phyloP scores from a whole-genome alignment of 371 early-diverging fungal species.

The Rhizopus stolonifer region DNA sequence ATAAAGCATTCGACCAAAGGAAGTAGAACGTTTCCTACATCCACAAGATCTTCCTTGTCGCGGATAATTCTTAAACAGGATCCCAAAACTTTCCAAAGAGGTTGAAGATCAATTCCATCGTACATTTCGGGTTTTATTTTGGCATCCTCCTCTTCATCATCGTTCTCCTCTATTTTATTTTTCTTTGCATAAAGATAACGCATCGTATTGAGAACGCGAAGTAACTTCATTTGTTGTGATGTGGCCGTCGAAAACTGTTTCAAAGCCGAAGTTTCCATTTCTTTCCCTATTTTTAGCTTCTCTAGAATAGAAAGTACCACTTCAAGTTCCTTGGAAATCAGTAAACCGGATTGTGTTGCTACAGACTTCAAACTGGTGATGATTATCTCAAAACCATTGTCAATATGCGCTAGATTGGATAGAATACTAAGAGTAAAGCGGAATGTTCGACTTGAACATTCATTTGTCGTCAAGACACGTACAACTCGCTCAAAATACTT shows the following conservation, averaged over 20 bases:
- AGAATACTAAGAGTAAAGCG: constrained; percentile 87
- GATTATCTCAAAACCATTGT: constrained; percentile 74
- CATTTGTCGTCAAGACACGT: constrained; percentile 83
- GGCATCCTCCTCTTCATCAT: constrained; percentile 57
- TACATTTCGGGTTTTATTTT: constrained; percentile 50
- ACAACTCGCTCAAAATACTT: constrained; percentile 75
- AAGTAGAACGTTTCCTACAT: constrained; percentile 88
- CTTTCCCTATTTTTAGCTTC: constrained; percentile 50
- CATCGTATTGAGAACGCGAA: constrained; percentile 91
- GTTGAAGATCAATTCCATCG: constrained; percentile 65
- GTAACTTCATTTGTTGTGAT: constrained; percentile 85
- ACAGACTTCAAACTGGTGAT: constrained; percentile 67
- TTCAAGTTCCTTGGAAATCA: constrained; percentile 70
- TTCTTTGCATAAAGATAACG: constrained; percentile 73
- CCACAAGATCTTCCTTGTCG: constrained; percentile 74
- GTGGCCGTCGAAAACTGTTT: constrained; percentile 81
- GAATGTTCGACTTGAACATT: constrained; percentile 92
- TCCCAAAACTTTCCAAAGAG: constrained; percentile 83
- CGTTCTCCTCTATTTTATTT: constrained; percentile 11
- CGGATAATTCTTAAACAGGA: constrained; percentile 71
- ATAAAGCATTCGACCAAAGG: constrained; percentile 96
- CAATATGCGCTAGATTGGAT: constrained; percentile 75
- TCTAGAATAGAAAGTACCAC: constrained; percentile 61
- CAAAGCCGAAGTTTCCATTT: constrained; percentile 62
- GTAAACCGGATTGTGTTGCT: constrained; percentile 68